A percentile compares a stretch with the other conserved stretches of the same genome.
phyloP scores from a whole-genome alignment of 1,284 basidiomycete genomes.

The Tetrapyrgos nigripes region DNA sequence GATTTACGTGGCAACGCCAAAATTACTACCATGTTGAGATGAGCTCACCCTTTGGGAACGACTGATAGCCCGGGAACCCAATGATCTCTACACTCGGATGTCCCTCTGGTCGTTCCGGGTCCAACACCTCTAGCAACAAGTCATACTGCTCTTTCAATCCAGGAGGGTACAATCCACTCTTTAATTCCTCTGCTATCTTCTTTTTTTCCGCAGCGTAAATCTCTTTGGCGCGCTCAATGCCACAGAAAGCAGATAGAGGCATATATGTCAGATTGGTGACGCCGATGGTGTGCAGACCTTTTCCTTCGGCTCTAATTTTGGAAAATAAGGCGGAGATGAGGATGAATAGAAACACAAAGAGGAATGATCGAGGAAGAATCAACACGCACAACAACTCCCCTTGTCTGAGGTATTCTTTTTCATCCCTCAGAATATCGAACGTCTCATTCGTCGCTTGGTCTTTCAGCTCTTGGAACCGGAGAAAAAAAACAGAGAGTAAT shows the following conservation, averaged over 20 bases:
- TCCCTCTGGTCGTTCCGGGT: not conserved
- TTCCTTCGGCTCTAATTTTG: slow-evolving; percentile 17
- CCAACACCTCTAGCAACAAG: slow-evolving; percentile 28
- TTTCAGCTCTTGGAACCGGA: slow-evolving; percentile 29
- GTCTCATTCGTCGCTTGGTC: slow-evolving; percentile 35
- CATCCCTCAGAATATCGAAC: slow-evolving; percentile 37
- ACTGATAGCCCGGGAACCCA: not conserved
- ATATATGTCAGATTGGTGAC: slow-evolving; percentile 33
- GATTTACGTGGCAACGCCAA: not conserved
- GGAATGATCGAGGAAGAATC: not conserved
- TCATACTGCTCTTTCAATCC: slow-evolving; percentile 42
- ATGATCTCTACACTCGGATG: not conserved
- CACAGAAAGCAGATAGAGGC: slow-evolving; percentile 26
- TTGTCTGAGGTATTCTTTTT: slow-evolving; percentile 29
- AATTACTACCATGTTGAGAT: not conserved
- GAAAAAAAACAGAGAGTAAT: not conserved
- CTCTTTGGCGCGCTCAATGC: slow-evolving; percentile 6
- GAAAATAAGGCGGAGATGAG: too few species aligned
- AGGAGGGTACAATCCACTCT: slow-evolving; percentile 29
- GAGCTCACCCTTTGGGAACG: not conserved
- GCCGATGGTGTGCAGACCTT: slow-evolving; percentile 35
- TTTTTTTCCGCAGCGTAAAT: slow-evolving; percentile 33
- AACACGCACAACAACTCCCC: slow-evolving; percentile 36
- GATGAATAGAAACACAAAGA: not conserved
- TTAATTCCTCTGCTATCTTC: slow-evolving; percentile 25